Percentiles rank a stretch among this genome's conserved stretches.
Conservation (phyloP, 129 eudicot genomes). For the Oenanthe sinensis region DNA sequence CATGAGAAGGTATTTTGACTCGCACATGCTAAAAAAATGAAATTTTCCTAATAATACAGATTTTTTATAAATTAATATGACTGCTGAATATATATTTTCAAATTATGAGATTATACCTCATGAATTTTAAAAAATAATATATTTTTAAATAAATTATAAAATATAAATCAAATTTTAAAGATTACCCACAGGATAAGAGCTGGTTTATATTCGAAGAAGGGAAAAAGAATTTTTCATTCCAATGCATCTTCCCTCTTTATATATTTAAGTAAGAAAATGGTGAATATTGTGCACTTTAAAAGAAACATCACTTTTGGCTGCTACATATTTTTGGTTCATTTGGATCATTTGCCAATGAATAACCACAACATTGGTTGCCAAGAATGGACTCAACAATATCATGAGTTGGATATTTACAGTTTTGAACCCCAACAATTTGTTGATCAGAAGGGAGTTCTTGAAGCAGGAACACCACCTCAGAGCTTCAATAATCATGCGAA, state of each 20-base stretch:
- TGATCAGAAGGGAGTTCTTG: slow-evolving; percentile 30
- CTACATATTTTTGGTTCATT: slow-evolving; percentile 3
- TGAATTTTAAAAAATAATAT: too few relatives aligned
- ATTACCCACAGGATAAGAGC: too few relatives aligned
- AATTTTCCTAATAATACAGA: too few relatives aligned
- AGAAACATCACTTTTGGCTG: not conserved
- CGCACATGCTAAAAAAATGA: too few relatives aligned
- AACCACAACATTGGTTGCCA: slow-evolving; percentile 30
- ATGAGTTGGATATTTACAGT: slow-evolving; percentile 17
- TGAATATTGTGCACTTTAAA: not conserved
- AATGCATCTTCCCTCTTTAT: not conserved
- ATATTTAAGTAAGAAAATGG: not conserved
- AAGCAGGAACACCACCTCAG: not conserved
- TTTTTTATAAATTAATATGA: too few relatives aligned
- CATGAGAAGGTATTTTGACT: too few relatives aligned
- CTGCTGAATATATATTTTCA: too few relatives aligned
- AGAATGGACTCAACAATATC: slow-evolving; percentile 20
- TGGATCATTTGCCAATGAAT: slow-evolving; percentile 21
- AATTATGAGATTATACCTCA: too few relatives aligned
- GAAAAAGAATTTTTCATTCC: not conserved
- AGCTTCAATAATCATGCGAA: not conserved
- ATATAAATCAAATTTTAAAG: too few relatives aligned
- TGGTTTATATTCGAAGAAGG: not conserved
- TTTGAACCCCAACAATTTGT: slow-evolving; percentile 18
- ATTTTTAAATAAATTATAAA: too few relatives aligned